phyloP scores from a whole-genome alignment of 352 stramenopile genomes.

The Phytophthora pini region DNA sequence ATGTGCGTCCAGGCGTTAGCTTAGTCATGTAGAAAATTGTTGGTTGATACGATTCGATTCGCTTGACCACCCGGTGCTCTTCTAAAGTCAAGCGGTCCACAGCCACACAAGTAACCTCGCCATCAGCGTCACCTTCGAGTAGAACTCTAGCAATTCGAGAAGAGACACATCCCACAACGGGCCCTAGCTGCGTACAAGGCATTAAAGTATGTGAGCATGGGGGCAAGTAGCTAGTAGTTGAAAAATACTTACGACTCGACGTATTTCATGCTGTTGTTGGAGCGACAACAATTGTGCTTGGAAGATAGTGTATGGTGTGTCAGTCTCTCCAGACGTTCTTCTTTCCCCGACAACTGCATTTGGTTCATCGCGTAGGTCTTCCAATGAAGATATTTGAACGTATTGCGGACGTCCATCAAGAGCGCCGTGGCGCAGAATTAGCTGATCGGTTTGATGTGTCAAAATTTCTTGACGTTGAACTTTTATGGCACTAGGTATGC shows the following conservation, averaged over 20 bases:
- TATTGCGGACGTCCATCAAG: constrained; percentile 14
- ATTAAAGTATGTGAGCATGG: neutral
- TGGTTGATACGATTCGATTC: constrained; percentile 24
- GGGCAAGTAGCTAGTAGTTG: no score
- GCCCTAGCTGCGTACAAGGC: constrained; percentile 41
- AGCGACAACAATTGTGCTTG: constrained; percentile 6
- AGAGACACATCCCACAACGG: constrained; percentile 51
- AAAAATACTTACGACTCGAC: constrained; percentile 20
- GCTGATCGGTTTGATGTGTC: constrained; percentile 5
- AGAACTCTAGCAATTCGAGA: constrained; percentile 39
- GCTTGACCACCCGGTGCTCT: constrained; percentile 6
- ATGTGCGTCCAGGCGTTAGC: constrained; percentile 41
- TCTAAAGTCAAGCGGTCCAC: constrained; percentile 44
- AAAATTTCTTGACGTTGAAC: neutral
- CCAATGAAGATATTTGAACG: constrained; percentile 14
- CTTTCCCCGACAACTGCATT: constrained; percentile 1
- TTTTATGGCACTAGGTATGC: neutral
- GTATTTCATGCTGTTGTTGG: constrained; percentile 13
- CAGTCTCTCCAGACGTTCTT: neutral
- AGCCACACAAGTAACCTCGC: constrained; percentile 42
- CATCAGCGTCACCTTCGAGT: constrained; percentile 50
- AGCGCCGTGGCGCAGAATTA: constrained; percentile 11
- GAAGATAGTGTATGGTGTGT: constrained; percentile 9
- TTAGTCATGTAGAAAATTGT: constrained; percentile 38
- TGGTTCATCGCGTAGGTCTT: neutral